Evolutionary conservation across 306 rosid species (phyloP).

Genomic region (Sicyos baderoa): DNA sequence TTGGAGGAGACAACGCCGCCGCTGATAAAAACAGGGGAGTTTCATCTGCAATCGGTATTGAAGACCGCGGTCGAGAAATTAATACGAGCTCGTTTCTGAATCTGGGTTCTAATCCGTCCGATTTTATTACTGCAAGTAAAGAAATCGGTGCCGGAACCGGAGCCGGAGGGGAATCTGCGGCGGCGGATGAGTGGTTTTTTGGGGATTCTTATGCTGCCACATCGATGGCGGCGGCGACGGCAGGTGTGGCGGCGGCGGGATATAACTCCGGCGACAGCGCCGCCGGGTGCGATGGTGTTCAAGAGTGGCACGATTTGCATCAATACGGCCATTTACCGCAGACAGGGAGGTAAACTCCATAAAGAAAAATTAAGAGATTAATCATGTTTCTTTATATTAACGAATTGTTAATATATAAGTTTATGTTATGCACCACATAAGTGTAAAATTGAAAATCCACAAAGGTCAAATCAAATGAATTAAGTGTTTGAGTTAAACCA

Average conservation of each 20-base stretch:
- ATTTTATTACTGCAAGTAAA: constrained; percentile 23
- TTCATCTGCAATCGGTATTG: background rate
- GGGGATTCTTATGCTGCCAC: constrained; percentile 44
- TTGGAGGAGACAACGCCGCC: constrained; percentile 28
- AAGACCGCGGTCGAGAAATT: constrained; percentile 10
- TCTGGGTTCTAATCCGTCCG: constrained; percentile 16
- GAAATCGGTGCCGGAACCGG: constrained; percentile 10
- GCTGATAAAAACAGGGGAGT: constrained; percentile 10
- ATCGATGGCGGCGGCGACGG: constrained; percentile 32
- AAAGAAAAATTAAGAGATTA: constrained; percentile 5
- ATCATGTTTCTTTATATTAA: too few relatives aligned
- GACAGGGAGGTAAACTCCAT: constrained; percentile 15
- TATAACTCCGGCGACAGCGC: constrained; percentile 27
- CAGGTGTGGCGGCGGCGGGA: constrained; percentile 29
- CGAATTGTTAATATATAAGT: background rate
- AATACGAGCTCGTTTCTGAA: constrained; percentile 30
- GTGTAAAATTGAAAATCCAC: too few relatives aligned
- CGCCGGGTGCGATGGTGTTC: constrained; percentile 39
- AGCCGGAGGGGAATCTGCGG: constrained; percentile 34
- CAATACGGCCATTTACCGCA: constrained; percentile 72
- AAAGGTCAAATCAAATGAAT: too few relatives aligned
- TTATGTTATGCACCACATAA: too few relatives aligned
- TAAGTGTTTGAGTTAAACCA: too few relatives aligned
- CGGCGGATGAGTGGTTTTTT: constrained; percentile 66
- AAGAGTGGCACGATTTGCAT: constrained; percentile 69